phyloP scores from a whole-genome alignment of 768 basidiomycete genomes.

The Rhizopogon rudus region DNA sequence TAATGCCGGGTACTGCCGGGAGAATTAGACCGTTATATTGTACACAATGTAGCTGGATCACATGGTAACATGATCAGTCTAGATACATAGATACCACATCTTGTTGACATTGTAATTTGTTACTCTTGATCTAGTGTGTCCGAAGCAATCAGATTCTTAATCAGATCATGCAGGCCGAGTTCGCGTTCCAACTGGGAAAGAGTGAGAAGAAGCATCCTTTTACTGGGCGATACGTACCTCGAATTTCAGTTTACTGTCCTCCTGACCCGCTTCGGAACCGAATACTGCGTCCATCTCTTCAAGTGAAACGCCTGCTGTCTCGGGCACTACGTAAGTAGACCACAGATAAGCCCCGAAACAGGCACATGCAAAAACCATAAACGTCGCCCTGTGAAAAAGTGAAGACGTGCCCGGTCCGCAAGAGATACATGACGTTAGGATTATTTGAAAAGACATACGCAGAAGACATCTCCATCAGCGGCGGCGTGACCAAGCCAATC shows the following conservation, averaged over 20 bases:
- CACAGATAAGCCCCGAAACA: constrained; percentile 68
- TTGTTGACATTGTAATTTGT: not conserved
- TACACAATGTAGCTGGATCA: not conserved
- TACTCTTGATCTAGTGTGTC: not conserved
- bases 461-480: constrained; percentile 56
- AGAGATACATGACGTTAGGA: not conserved
- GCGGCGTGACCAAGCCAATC: constrained; percentile 70
- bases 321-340: constrained; percentile 65
- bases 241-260: constrained; percentile 44
- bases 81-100: not conserved
- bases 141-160: constrained; percentile 30
- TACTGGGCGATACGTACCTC: constrained; percentile 38
- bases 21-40: not conserved
- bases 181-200: constrained; percentile 51
- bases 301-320: constrained; percentile 71
- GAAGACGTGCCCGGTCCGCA: not conserved
- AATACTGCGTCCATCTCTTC: constrained; percentile 77
- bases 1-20: not conserved
- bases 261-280: constrained; percentile 48
- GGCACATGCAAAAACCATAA: constrained; percentile 57
- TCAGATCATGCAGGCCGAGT: constrained; percentile 43
- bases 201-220: not conserved
- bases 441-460: constrained; percentile 33
- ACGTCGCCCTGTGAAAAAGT: constrained; percentile 48
- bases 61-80: not conserved